A percentile compares a stretch with the other conserved stretches of the same genome.
Evolutionary conservation across 306 rosid species (phyloP).

Genomic region (Medicago ruthenica): DNA sequence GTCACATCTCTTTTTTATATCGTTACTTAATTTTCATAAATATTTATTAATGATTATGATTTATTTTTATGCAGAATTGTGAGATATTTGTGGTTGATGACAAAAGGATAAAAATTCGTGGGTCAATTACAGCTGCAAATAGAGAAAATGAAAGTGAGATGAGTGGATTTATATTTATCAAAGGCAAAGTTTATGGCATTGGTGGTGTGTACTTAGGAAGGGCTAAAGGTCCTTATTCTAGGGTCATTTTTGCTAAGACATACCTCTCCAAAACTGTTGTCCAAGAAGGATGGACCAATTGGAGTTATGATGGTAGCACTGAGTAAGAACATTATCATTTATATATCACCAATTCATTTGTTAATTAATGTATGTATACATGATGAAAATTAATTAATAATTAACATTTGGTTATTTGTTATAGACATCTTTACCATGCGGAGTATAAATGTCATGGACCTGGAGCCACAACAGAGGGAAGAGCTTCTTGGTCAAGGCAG

Average conservation of each 20-base stretch:
- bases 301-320: conserved; percentile 70
- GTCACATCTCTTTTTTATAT: not conserved
- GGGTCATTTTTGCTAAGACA: conserved; percentile 60
- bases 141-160: conserved; percentile 53
- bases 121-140: conserved; percentile 75
- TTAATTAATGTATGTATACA: too few relatives aligned
- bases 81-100: conserved; percentile 81
- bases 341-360: too few relatives aligned
- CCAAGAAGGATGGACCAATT: conserved; percentile 75
- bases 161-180: conserved; percentile 69
- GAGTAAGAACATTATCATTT: conserved; percentile 49
- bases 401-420: conserved; percentile 9
- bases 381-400: not conserved
- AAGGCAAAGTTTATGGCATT: conserved; percentile 68
- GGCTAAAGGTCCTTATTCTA: conserved; percentile 74
- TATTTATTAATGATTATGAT: not conserved
- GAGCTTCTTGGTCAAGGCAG: conserved; percentile 69
- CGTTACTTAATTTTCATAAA: not conserved
- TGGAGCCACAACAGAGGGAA: conserved; percentile 44
- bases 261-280: conserved; percentile 68
- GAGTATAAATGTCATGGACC: conserved; percentile 77
- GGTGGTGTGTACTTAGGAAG: conserved; percentile 78
- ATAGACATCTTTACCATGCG: conserved; percentile 63
- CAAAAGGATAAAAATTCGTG: conserved; percentile 60
- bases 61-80: conserved; percentile 51